These are phyloP conservation scores for Mycena chlorophos DNA, from an alignment of 768 basidiomycete species.

Conservation along the genomic window DNA sequence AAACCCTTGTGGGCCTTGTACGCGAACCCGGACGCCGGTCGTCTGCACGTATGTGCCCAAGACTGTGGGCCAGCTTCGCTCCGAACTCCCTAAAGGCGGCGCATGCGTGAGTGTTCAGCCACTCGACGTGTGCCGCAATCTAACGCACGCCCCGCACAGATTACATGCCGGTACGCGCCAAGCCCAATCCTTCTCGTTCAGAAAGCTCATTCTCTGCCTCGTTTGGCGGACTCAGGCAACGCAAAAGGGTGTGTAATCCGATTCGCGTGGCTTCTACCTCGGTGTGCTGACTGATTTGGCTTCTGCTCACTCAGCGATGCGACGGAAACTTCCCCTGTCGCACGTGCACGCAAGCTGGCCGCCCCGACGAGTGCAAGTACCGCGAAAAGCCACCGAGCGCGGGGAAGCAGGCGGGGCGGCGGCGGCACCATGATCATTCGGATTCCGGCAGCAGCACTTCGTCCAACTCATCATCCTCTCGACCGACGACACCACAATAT, in stretches of 20 bases:
- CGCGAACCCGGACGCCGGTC: slow-evolving; percentile 19
- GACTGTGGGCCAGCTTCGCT: slow-evolving; percentile 17
- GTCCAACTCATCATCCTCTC: neutral
- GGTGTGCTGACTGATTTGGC: neutral
- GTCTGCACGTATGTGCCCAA: slow-evolving; percentile 17
- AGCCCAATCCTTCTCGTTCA: neutral
- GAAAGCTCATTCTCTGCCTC: neutral
- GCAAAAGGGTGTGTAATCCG: slow-evolving; percentile 19
- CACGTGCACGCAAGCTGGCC: slow-evolving; percentile 9
- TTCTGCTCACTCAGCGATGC: slow-evolving; percentile 12
- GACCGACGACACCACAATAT: neutral
- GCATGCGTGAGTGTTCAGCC: slow-evolving; percentile 18
- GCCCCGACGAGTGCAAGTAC: slow-evolving; percentile 18
- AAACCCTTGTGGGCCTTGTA: slow-evolving; percentile 18
- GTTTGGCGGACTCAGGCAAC: slow-evolving; percentile 6
- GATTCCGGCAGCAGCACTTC: neutral
- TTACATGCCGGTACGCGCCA: slow-evolving; percentile 14
- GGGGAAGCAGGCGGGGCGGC: neutral
- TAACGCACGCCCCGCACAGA: too few species aligned
- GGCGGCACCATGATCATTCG: neutral
- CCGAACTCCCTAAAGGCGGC: slow-evolving; percentile 20
- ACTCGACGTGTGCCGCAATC: too few species aligned
- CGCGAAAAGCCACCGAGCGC: slow-evolving; percentile 9
- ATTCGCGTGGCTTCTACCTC: neutral
- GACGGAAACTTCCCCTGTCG: slow-evolving; percentile 15